These are phyloP conservation scores for Zarea fungicola DNA, from an alignment of 2,329 filamentous ascomycete species.

Conservation along the genomic window DNA sequence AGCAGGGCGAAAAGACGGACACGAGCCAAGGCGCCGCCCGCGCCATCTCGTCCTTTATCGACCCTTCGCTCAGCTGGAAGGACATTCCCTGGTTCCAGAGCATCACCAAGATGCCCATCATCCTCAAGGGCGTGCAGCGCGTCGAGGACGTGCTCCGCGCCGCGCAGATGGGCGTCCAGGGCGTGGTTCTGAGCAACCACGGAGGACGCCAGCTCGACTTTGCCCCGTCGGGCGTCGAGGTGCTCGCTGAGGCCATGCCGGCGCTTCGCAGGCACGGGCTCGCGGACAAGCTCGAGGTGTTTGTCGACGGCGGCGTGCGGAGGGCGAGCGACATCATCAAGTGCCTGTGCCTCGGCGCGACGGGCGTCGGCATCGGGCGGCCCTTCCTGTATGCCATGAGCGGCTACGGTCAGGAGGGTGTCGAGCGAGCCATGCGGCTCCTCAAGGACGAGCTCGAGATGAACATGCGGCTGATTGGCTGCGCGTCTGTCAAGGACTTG, in stretches of 20 bases:
- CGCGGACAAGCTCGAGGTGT: slow-evolving; percentile 77
- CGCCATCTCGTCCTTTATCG: slow-evolving; percentile 95
- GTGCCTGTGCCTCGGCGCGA: slow-evolving; percentile 86
- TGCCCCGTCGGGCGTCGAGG: slow-evolving; percentile 80
- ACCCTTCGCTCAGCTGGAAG: slow-evolving; percentile 87
- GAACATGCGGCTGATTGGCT: slow-evolving; percentile 95
- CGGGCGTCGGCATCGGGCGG: slow-evolving; percentile 86
- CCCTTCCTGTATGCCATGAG: slow-evolving; percentile 97
- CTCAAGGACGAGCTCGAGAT: slow-evolving; percentile 97
- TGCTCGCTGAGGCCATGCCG: slow-evolving; percentile 90
- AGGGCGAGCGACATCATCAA: slow-evolving; percentile 94
- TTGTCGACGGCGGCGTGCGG: slow-evolving; percentile 83
- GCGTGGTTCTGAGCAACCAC: slow-evolving; percentile 93
- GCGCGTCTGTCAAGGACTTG: slow-evolving; percentile 66
- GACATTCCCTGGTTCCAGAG: slow-evolving; percentile 90
- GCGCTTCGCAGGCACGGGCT: slow-evolving; percentile 69
- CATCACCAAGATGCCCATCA: slow-evolving; percentile 90
- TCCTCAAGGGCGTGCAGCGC: slow-evolving; percentile 93
- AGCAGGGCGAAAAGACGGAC: slow-evolving; percentile 70
- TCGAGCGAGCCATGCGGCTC: slow-evolving; percentile 87
- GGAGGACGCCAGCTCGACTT: slow-evolving; percentile 93
- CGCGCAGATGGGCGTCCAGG: slow-evolving; percentile 75
- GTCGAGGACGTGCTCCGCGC: slow-evolving; percentile 91
- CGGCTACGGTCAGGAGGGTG: slow-evolving; percentile 79
- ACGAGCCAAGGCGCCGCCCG: slow-evolving; percentile 87